A percentile compares a stretch with the other conserved stretches of the same genome.
Conservation (phyloP, 331 rosid species). For the Spiraea crenata region DNA sequence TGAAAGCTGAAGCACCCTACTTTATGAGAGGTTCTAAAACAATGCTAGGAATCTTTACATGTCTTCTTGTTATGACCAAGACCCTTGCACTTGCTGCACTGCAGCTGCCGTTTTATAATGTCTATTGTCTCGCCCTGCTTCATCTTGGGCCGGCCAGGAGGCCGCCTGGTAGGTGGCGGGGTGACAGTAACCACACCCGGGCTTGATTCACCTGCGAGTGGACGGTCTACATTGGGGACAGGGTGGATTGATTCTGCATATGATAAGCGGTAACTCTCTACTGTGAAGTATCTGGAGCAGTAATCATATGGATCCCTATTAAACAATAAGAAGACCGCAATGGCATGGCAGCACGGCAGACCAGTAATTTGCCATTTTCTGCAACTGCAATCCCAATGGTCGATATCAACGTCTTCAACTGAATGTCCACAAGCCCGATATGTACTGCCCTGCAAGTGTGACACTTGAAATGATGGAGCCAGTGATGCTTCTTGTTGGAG, state of each 20-base stretch:
- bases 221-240: conserved; percentile 72
- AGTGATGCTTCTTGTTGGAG: conserved; percentile 57
- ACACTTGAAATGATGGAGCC: conserved; percentile 65
- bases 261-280: conserved; percentile 57
- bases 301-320: conserved; percentile 75
- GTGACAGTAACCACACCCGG: conserved; percentile 51
- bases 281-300: conserved; percentile 77
- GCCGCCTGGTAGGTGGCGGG: conserved; percentile 93
- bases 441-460: conserved; percentile 49
- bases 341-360: conserved; percentile 90
- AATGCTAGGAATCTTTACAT: conserved; percentile 50
- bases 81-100: conserved; percentile 95
- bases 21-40: conserved; percentile 27
- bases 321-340: conserved; percentile 66
- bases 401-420: conserved; percentile 69
- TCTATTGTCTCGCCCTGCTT: conserved; percentile 72
- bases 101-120: conserved; percentile 85
- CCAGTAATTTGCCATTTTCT: conserved; percentile 90
- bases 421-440: conserved; percentile 89
- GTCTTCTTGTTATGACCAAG: conserved; percentile 99
- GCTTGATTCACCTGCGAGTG: conserved; percentile 40
- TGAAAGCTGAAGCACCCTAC: conserved; percentile 20
- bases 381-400: conserved; percentile 89
- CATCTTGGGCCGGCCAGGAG: conserved; percentile 89
- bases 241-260: conserved; percentile 82